Conservation (phyloP, 2,329 filamentous ascomycete genomes). For the Iodosphaeria phyllophila region DNA sequence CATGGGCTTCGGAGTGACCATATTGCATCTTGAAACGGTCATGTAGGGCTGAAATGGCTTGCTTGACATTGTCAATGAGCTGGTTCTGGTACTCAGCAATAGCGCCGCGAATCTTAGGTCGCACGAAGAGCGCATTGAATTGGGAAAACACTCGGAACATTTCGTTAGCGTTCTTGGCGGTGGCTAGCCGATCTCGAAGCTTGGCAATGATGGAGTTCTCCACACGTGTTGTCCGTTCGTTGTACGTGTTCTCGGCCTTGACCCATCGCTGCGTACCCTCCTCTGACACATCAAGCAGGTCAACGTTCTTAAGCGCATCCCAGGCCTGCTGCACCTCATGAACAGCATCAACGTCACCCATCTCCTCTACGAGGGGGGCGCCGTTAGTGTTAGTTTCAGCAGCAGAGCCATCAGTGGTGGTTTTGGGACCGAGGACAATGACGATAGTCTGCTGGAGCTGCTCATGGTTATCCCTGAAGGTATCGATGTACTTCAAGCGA, state of each 20-base stretch:
- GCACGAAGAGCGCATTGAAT: conserved; percentile 96
- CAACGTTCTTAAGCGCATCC: conserved; percentile 82
- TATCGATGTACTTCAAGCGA: conserved; percentile 79
- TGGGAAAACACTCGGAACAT: conserved; percentile 99
- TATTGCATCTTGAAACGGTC: conserved; percentile 99
- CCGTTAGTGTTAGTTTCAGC: conserved; percentile 36
- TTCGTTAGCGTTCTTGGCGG: conserved; percentile 92
- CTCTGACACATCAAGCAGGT: conserved; percentile 77
- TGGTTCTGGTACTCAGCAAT: conserved; percentile 97
- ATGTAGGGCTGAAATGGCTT: conserved; percentile 81
- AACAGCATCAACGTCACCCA: conserved; percentile 92
- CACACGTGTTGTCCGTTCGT: conserved; percentile 88
- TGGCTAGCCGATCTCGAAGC: conserved; percentile 78
- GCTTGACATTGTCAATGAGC: conserved; percentile 93
- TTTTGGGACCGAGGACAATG: conserved; percentile 76
- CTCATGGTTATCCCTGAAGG: conserved; percentile 93
- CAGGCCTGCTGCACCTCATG: conserved; percentile 93
- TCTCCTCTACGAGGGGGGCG: conserved; percentile 68
- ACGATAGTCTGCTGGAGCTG: conserved; percentile 92
- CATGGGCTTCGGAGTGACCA: conserved; percentile 90
- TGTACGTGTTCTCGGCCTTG: conserved; percentile 87
- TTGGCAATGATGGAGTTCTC: conserved; percentile 98
- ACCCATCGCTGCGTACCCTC: conserved; percentile 88
- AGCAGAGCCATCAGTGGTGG: conserved; percentile 31
- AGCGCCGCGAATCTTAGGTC: conserved; percentile 95